These are phyloP conservation scores for Bretschneidera sinensis DNA, from an alignment of 345 rosid species.

Conservation along the genomic window DNA sequence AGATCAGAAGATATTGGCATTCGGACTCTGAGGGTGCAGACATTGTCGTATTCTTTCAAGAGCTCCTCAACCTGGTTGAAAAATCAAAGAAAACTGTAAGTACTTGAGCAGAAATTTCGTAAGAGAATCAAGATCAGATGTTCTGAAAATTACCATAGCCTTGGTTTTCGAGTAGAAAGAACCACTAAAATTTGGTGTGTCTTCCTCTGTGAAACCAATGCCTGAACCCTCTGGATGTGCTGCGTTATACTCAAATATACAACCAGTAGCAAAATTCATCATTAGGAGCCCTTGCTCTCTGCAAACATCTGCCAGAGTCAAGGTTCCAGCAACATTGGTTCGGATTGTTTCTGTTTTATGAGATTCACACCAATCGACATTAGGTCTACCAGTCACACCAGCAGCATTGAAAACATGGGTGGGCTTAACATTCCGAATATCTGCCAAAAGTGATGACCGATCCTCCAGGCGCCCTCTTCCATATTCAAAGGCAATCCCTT, in stretches of 20 bases:
- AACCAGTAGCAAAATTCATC: conserved; percentile 88
- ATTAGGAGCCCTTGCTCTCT: conserved; percentile 65
- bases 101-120: neutral
- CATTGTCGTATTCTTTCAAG: conserved; percentile 77
- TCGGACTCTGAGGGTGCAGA: conserved; percentile 84
- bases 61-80: conserved; percentile 79
- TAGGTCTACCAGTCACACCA: conserved; percentile 90
- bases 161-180: conserved; percentile 87
- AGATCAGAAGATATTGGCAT: conserved; percentile 96
- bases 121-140: neutral
- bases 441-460: conserved; percentile 62
- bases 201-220: conserved; percentile 79
- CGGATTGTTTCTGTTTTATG: conserved; percentile 86
- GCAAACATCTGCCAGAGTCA: conserved; percentile 82
- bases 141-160: conserved; percentile 51
- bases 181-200: conserved; percentile 70
- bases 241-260: conserved; percentile 87
- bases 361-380: conserved; percentile 96
- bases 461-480: conserved; percentile 85
- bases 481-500: conserved; percentile 65
- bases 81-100: neutral
- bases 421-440: conserved; percentile 63
- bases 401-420: conserved; percentile 91
- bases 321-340: conserved; percentile 79
- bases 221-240: conserved; percentile 78